Conservation (phyloP, 345 rosid genomes). For the Acer campestre region DNA sequence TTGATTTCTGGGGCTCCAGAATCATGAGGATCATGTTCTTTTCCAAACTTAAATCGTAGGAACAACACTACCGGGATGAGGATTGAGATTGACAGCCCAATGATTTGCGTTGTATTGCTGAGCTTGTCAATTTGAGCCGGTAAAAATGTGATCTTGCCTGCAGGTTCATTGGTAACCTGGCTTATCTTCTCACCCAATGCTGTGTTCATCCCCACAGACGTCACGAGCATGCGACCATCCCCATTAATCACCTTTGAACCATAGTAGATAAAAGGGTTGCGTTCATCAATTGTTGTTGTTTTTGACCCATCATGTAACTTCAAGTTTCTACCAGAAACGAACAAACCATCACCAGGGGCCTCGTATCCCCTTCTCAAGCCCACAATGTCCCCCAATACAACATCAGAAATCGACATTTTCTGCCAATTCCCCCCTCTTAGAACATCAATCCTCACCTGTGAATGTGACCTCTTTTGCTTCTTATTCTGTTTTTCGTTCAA, state of each 20-base stretch:
- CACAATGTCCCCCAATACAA: constrained; percentile 14
- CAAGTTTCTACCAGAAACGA: neutral
- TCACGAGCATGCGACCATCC: constrained; percentile 8
- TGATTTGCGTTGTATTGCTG: neutral
- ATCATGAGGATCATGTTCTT: neutral
- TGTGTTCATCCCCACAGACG: constrained; percentile 8
- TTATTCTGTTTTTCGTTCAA: neutral
- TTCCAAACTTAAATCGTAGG: neutral
- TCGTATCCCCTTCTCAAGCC: neutral
- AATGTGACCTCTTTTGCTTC: neutral
- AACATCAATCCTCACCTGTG: neutral
- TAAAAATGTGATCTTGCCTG: neutral
- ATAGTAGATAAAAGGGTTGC: constrained; percentile 8
- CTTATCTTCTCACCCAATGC: constrained; percentile 4
- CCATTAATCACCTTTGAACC: constrained; percentile 15
- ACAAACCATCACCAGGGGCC: constrained; percentile 15
- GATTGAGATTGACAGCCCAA: constrained; percentile 7
- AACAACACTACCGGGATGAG: constrained; percentile 1
- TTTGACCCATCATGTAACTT: constrained; percentile 1
- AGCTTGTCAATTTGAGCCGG: constrained; percentile 7
- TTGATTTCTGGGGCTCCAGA: neutral
- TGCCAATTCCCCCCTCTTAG: neutral
- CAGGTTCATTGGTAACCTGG: neutral
- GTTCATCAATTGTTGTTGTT: neutral
- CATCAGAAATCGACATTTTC: neutral